Conservation (phyloP, 177 flowering plant genomes). For the Vitis hybrid region DNA sequence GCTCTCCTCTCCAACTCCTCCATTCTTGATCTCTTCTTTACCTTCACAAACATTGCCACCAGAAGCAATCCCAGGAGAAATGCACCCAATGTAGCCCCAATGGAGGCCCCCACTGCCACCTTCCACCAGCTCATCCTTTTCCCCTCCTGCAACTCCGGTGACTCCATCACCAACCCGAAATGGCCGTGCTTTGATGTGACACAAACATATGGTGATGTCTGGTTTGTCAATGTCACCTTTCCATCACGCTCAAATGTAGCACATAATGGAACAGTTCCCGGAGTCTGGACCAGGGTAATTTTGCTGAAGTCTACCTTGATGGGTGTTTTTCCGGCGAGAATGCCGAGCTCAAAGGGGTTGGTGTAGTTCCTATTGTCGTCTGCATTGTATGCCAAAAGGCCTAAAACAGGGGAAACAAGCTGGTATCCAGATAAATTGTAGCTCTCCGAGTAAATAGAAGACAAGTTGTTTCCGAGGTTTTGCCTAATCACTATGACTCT, state of each 20-base stretch:
- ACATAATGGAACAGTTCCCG: constrained; percentile 42
- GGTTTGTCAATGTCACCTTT: constrained; percentile 40
- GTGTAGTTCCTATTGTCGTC: constrained; percentile 24
- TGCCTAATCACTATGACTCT: constrained; percentile 61
- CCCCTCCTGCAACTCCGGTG: constrained; percentile 15
- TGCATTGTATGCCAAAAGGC: constrained; percentile 66
- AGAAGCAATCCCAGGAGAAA: constrained; percentile 55
- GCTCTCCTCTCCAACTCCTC: constrained; percentile 75
- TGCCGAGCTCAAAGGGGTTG: constrained; percentile 42
- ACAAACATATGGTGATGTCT: constrained; percentile 41
- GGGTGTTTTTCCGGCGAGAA: constrained; percentile 37
- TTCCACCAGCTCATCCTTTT: constrained; percentile 53
- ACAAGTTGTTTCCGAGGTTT: constrained; percentile 59
- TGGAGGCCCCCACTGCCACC: constrained; percentile 49
- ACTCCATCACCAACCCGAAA: constrained; percentile 59
- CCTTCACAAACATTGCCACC: constrained; percentile 67
- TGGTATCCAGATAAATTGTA: constrained; percentile 60
- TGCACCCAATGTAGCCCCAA: constrained; percentile 60
- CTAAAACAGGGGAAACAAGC: constrained; percentile 69
- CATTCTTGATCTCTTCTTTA: constrained; percentile 59
- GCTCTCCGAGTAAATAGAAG: constrained; percentile 53
- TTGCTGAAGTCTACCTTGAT: constrained; percentile 57
- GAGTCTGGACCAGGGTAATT: constrained; percentile 2
- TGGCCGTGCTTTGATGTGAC: constrained; percentile 51
- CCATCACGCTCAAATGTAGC: constrained; percentile 65